These are phyloP conservation scores for Scytalidium lignicola DNA, from an alignment of 2,329 filamentous ascomycete genomes.

Conservation along the genomic window DNA sequence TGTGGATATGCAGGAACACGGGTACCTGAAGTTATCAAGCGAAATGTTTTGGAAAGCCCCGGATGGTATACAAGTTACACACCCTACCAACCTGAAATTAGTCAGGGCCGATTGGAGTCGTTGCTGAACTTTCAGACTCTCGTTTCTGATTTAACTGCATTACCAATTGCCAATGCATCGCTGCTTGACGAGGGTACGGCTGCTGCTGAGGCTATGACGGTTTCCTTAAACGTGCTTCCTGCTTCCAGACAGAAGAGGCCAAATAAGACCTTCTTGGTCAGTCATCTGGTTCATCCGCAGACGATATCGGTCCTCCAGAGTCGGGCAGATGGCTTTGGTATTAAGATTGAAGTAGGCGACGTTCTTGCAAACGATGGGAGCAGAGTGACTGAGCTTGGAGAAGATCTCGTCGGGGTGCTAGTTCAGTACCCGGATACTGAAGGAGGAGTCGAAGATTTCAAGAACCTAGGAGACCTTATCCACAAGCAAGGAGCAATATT, in stretches of 20 bases:
- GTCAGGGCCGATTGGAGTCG: conserved; percentile 87
- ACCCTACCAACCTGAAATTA: conserved; percentile 95
- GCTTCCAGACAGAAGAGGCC: conserved; percentile 64
- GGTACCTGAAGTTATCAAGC: conserved; percentile 83
- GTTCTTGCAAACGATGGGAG: conserved; percentile 60
- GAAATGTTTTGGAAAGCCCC: conserved; percentile 87
- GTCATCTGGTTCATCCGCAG: conserved; percentile 75
- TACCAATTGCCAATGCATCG: conserved; percentile 86
- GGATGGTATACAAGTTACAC: conserved; percentile 99
- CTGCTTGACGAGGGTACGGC: conserved; percentile 88
- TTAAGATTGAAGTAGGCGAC: conserved; percentile 70
- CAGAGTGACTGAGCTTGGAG: conserved; percentile 66
- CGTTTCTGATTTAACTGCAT: conserved; percentile 78
- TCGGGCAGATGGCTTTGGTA: conserved; percentile 85
- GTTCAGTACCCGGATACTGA: conserved; percentile 94
- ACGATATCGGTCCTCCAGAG: conserved; percentile 80
- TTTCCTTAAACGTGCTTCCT: conserved; percentile 75
- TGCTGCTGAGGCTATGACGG: conserved; percentile 91
- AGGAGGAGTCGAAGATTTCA: conserved; percentile 73
- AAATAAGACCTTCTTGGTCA: conserved; percentile 80
- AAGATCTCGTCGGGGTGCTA: conserved; percentile 81
- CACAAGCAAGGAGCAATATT: conserved; percentile 76
- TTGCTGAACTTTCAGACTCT: conserved; percentile 94
- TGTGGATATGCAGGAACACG: conserved; percentile 85
- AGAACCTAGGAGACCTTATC: conserved; percentile 66